Conservation (phyloP, 139 green algal species). For the Trebouxia sp. region DNA sequence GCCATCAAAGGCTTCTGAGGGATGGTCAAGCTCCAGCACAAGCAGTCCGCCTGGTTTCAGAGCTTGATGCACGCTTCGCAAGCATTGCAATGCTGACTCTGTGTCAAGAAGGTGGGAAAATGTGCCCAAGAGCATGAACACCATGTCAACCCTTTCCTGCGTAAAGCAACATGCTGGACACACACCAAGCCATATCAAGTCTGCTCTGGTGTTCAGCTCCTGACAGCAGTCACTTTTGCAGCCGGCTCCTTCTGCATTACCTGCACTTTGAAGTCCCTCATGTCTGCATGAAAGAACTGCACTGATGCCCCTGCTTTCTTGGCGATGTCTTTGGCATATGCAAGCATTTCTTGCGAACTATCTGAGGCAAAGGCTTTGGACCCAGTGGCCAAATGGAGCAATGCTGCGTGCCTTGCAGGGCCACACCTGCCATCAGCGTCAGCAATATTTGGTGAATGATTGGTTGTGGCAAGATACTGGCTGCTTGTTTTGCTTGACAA, state of each 20-base stretch:
- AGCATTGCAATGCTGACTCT: neutral
- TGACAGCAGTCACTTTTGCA: neutral
- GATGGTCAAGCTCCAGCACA: slow-evolving; percentile 23
- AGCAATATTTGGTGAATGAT: neutral
- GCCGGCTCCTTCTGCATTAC: too few species aligned
- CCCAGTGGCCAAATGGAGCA: neutral
- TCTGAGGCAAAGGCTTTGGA: neutral
- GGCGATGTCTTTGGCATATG: neutral
- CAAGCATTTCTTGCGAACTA: slow-evolving; percentile 10
- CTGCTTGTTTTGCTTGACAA: neutral
- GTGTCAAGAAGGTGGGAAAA: slow-evolving; percentile 5
- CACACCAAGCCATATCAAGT: neutral
- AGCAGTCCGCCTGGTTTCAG: slow-evolving; percentile 13
- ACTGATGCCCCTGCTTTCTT: neutral
- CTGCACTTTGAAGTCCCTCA: neutral
- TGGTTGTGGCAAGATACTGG: neutral
- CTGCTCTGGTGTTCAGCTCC: neutral
- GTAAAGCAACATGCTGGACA: neutral
- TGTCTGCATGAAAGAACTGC: neutral
- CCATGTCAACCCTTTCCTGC: slow-evolving; percentile 23
- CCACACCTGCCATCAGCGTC: slow-evolving; percentile 2
- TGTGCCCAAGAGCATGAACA: slow-evolving; percentile 24
- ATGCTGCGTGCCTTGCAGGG: slow-evolving; percentile 13
- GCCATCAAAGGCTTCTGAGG: slow-evolving; percentile 25
- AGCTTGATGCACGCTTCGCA: neutral